phyloP scores from a whole-genome alignment of 805 yeast genomes.

The Novakomyces olei region DNA sequence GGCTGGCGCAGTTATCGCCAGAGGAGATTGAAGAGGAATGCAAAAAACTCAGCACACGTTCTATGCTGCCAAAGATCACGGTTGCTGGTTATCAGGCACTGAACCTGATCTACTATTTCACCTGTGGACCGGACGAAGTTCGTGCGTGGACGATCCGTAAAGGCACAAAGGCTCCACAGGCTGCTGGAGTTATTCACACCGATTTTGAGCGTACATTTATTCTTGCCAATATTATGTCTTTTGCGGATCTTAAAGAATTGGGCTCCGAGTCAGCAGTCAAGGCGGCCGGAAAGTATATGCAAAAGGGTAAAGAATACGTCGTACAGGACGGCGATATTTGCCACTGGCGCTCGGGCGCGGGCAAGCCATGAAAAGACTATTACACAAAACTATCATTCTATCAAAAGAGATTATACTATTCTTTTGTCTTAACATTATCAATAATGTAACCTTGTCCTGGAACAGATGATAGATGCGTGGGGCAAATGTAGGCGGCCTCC shows the following conservation, averaged over 20 bases:
- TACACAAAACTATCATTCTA: too few species aligned
- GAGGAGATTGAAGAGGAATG: slow-evolving; percentile 61
- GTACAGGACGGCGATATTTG: slow-evolving; percentile 90
- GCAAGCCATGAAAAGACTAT: too few species aligned
- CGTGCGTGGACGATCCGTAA: slow-evolving; percentile 94
- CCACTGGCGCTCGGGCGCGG: too few species aligned
- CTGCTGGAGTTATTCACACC: slow-evolving; percentile 94
- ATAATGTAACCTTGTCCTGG: too few species aligned
- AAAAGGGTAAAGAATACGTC: slow-evolving; percentile 84
- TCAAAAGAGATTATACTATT: too few species aligned
- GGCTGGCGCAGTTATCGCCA: slow-evolving; percentile 66
- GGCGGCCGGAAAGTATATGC: slow-evolving; percentile 70
- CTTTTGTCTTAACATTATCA: too few species aligned
- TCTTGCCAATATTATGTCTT: slow-evolving; percentile 80
- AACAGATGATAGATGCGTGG: too few species aligned
- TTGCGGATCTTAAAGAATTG: slow-evolving; percentile 47
- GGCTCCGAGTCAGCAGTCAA: slow-evolving; percentile 66
- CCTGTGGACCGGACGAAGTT: slow-evolving; percentile 89
- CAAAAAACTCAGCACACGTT: slow-evolving; percentile 45
- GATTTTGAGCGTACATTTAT: slow-evolving; percentile 90
- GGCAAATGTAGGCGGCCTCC: too few species aligned
- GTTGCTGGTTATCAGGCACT: slow-evolving; percentile 69
- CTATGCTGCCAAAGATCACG: slow-evolving; percentile 73
- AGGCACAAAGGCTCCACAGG: slow-evolving; percentile 91
- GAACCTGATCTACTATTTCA: slow-evolving; percentile 79